Base-by-base conservation (phyloP, 1,284 basidiomycete species). In the Cerioporus squamosus region DNA sequence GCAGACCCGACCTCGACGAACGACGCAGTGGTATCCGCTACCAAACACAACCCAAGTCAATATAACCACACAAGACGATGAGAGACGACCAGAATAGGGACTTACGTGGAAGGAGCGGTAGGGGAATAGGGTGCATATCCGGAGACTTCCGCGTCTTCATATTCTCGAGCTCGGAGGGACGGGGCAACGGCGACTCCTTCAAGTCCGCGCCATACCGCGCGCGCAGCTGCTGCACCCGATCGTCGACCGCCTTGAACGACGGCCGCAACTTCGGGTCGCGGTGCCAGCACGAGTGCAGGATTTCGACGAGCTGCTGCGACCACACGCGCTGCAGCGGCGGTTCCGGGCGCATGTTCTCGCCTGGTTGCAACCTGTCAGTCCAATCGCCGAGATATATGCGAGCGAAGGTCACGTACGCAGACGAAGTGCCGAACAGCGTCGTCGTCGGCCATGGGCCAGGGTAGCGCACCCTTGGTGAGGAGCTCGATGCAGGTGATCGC, bases 401-500 rank as follows among this genome's bases (percentile, higher is more conserved):
- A 12, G 42, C 12, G 31, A 44, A 7, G 20, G 5, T 5, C 36
- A 76, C 83, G 58, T 63, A 91, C 90, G 74, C 17, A 87, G 3
- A 93, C 86, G 29, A 87, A 80, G 53, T 79, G 78, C 20, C 81
- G 74, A 10, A 92, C 85, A 0, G 78, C 70, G 17, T 79, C 76
- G 62, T 92, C 90, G 60, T 87, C 83, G 55, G 82, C 71, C 49
- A 76, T 73, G 7, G 74, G 75, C 89, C 86, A 92, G 3, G 83
- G 90, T 55, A 85, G 73, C 29, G 75, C 75, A 17, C 87, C 88
- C 75, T 86, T 83, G 1, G 75, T 79, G 23, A 92, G 72, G 55
- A 91, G 82, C 73, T 93, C 91, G 24, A 87, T 77, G 61, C 88
- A 89, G 44, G 80, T 82, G 44, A 93, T 86, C 0, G 86, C 85